A percentile compares a stretch with the other conserved stretches of the same genome.
Conservation (phyloP, 1,284 basidiomycete genomes). For the Inonotus obliquus region DNA sequence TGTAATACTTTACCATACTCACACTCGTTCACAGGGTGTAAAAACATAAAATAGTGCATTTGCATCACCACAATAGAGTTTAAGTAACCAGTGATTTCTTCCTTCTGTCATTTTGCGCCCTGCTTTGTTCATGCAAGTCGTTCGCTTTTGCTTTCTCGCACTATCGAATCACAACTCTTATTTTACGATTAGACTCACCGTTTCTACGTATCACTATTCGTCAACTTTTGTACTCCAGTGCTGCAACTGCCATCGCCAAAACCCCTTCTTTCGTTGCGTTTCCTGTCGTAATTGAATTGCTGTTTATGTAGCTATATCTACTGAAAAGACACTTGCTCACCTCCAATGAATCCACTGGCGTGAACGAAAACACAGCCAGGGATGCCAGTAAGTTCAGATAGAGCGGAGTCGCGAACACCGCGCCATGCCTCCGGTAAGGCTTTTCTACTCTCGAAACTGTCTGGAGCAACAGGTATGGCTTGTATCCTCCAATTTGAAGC, state of each 20-base stretch:
- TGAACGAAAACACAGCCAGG: slow-evolving; percentile 90
- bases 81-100: background rate
- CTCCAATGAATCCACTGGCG: slow-evolving; percentile 94
- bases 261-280: slow-evolving; percentile 90
- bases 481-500: slow-evolving; percentile 88
- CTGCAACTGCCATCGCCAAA: slow-evolving; percentile 72
- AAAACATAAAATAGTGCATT: background rate
- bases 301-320: background rate
- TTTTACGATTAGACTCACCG: background rate
- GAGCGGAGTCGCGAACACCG: slow-evolving; percentile 81
- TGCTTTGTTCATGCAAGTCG: background rate
- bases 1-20: background rate
- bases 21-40: slow-evolving; percentile 5
- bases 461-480: slow-evolving; percentile 79
- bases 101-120: background rate
- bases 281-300: slow-evolving; percentile 41
- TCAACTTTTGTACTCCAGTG: slow-evolving; percentile 33
- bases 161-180: background rate
- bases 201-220: background rate
- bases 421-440: slow-evolving; percentile 92
- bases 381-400: slow-evolving; percentile 75
- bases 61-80: background rate
- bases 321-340: slow-evolving; percentile 36
- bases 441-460: slow-evolving; percentile 89
- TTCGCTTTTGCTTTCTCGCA: background rate